Base-by-base conservation (phyloP, 148 eudicot genomes). In the Amaranthus hypochondriacus region DNA sequence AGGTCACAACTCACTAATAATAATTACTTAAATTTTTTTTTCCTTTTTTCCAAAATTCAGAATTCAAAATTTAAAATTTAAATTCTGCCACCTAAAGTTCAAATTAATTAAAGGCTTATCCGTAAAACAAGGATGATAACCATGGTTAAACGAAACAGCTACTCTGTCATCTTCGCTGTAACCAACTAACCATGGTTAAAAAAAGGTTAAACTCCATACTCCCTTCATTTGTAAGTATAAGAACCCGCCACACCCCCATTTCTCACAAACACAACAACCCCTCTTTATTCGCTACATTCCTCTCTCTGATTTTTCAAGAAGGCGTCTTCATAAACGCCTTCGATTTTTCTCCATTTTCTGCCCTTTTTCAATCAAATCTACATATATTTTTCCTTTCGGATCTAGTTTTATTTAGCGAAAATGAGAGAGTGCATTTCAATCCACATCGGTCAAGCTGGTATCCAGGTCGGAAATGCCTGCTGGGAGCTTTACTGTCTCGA, bases 291-390 rank as follows among this genome's bases (percentile, higher is more conserved):
- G 39, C 39, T 28, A n/a, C 56, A 50, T n/a, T 4, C 55, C 68
- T 62, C 47, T 70, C 14, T 73, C 48, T 46, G 5, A 0, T 53
- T 48, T 44, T 28, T 6, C 65, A 79, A 76, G 82, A 78, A 81
- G 84, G 87, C 84, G 87, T 84, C 87, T 84, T 84, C 71, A 84
- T 84, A 84, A 84, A 84, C 87, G 87, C 84, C 79, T 78, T 81
- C 84, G 75, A 57, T 52, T 73, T 48, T 7, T 12, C 13, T n/a
- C 2, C 55, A 28, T 18, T 14, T 15, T 21, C 47, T 43, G 28
- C 75, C 15, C 28, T 44, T 54, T 51, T 2, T 13, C 46, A 47
- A 63, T 10, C n/a, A 66, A 14, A 60, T 43, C 0, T 12, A 9
- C 39, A 2, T 21, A 64, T 55, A 15, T 62, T 28, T 13, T 68